A percentile compares a stretch with the other conserved stretches of the same genome.
These are phyloP conservation scores for Macrocybe gigantea DNA, from an alignment of 768 basidiomycete genomes.

Conservation along the genomic window DNA sequence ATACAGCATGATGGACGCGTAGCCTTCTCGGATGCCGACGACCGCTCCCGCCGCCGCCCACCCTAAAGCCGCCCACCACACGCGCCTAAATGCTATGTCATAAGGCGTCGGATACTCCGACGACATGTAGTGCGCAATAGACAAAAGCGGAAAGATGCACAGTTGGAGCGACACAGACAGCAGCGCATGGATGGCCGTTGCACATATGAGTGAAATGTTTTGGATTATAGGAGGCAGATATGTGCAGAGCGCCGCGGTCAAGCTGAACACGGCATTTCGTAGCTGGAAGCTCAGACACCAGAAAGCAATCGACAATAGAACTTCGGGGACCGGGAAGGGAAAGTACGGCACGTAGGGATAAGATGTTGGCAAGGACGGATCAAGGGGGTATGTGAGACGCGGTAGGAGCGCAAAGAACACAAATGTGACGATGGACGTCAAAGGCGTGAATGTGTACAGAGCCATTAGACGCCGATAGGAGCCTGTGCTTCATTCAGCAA, in stretches of 20 bases:
- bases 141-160: slow-evolving; percentile 45
- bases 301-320: slow-evolving; percentile 53
- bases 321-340: slow-evolving; percentile 60
- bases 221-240: slow-evolving; percentile 23
- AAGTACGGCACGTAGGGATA: slow-evolving; percentile 44
- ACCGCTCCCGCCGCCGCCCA: slow-evolving; percentile 69
- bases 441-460: slow-evolving; percentile 57
- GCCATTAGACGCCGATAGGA: slow-evolving; percentile 52
- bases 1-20: slow-evolving; percentile 61
- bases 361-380: slow-evolving; percentile 12
- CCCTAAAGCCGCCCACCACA: slow-evolving; percentile 77
- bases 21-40: slow-evolving; percentile 65
- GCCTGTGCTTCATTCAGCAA: slow-evolving; percentile 30
- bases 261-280: slow-evolving; percentile 38
- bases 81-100: slow-evolving; percentile 52
- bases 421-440: slow-evolving; percentile 45
- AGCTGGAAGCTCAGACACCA: slow-evolving; percentile 56
- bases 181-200: slow-evolving; percentile 41
- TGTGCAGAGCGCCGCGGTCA: slow-evolving; percentile 22
- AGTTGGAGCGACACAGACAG: slow-evolving; percentile 51
- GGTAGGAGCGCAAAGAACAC: slow-evolving; percentile 46
- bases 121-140: slow-evolving; percentile 38
- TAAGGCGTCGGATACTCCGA: slow-evolving; percentile 44
- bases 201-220: slow-evolving; percentile 26
- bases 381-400: slow-evolving; percentile 37